Evolutionary conservation across 2,329 filamentous ascomycete genomes (phyloP), one percentile per base, ranked within the genome.

Genomic region (Truncatella angustata): DNA sequence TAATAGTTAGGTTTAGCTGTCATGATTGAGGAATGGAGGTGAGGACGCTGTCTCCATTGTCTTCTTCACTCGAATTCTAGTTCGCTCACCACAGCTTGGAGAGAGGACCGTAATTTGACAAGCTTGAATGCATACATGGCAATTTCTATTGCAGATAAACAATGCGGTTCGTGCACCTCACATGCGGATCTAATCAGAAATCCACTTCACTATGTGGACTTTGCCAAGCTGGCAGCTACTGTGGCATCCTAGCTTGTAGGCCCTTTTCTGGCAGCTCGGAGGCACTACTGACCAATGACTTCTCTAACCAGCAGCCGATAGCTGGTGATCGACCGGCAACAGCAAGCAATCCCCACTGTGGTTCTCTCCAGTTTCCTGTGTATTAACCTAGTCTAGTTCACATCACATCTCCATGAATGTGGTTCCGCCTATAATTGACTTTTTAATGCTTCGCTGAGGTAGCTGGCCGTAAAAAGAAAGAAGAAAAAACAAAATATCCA

Each of bases 321-420:
- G 26, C 11, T 16, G 16, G 28, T 48, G 45, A 48, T 48, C 45
- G 45, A 37, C 45, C 32, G 45, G 43, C 43, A 26, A 30, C 26
- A 21, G 43, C 26, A 46, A 20, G 18, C 43, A 46, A 16, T 30
- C 16, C 18, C 16, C 16, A 46, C 26, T 20, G 21, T 24, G 40
- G 18, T 24, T 14, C 21, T 14, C 40, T 9, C 40, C 16, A n/a
- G n/a, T n/a, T n/a, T n/a, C n/a, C n/a, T n/a, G n/a, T n/a, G n/a
- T n/a, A n/a, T n/a, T n/a, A n/a, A 34, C 18, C 40, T 16, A 21
- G 23, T n/a, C n/a, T n/a, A n/a, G 21, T 21, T 21, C 18, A 28
- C 40, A 24, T 11, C 14, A 16, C 12, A 43, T 21, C 9, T 14
- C 14, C 10, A 12, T 20, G 36, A 18, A 14, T 16, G 18, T 39